These are phyloP conservation scores for Citrullus colocynthis DNA, from an alignment of 306 rosid genomes.

Conservation along the genomic window DNA sequence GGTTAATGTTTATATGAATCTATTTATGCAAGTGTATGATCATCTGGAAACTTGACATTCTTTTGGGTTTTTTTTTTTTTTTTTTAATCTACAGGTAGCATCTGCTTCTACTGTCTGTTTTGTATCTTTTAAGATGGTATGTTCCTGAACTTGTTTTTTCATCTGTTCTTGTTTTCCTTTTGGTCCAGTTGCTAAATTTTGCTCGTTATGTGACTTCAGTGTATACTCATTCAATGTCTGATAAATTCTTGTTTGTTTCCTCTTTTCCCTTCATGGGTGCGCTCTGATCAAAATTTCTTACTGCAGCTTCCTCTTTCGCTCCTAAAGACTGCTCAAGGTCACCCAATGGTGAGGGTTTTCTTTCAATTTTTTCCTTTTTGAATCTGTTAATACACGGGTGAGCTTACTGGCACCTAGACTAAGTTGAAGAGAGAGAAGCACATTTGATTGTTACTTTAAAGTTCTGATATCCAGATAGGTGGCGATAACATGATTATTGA, in stretches of 20 bases:
- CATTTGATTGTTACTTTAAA: background rate
- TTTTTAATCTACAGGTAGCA: background rate
- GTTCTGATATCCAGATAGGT: background rate
- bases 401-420: background rate
- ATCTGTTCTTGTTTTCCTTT: background rate
- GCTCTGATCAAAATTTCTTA: background rate
- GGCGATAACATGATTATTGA: background rate
- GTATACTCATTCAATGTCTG: background rate
- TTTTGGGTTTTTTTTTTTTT: background rate
- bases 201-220: background rate
- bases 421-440: background rate
- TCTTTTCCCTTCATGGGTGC: background rate
- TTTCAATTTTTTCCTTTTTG: background rate
- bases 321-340: conserved; percentile 19
- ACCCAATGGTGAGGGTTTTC: conserved; percentile 9
- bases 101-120: background rate
- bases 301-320: conserved; percentile 89
- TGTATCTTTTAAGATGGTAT: background rate
- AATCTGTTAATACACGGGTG: background rate
- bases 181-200: background rate
- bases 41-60: background rate
- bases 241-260: background rate
- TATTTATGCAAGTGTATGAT: background rate
- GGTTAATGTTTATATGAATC: background rate
- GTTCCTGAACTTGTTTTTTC: background rate